These are phyloP conservation scores for Nicotiana rustica DNA, from an alignment of 305 asterid species.

Conservation along the genomic window DNA sequence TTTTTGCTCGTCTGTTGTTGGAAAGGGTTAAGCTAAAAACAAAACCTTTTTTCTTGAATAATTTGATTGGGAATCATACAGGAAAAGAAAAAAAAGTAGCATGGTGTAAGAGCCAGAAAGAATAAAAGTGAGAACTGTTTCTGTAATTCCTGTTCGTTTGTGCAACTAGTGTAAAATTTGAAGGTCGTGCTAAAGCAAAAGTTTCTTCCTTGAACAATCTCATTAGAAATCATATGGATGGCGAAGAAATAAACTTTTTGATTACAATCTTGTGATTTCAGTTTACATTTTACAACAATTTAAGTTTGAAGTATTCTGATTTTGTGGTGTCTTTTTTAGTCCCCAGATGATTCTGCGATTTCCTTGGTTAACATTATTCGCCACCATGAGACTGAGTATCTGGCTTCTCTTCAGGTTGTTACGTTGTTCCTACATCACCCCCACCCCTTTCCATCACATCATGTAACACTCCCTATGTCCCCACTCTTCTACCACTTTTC, in stretches of 20 bases:
- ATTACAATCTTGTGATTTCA: background rate
- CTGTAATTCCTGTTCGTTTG: conserved; percentile 7
- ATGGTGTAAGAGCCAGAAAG: background rate
- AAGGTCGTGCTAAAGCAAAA: conserved; percentile 23
- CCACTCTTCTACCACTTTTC: background rate
- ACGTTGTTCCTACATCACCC: conserved; percentile 29
- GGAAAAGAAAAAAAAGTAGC: conserved; percentile 12
- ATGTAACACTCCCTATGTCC: conserved; percentile 36
- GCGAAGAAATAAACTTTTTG: background rate
- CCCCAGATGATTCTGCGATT: conserved; percentile 83
- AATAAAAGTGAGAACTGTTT: conserved; percentile 30
- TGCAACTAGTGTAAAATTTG: background rate
- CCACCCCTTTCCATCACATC: conserved; percentile 24
- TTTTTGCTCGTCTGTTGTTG: background rate
- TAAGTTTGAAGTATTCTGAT: conserved; percentile 27
- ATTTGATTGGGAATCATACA: background rate
- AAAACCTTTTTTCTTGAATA: background rate
- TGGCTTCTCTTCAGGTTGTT: conserved; percentile 81
- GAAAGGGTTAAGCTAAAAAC: background rate
- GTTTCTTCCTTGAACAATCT: conserved; percentile 6
- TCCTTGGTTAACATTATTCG: conserved; percentile 79
- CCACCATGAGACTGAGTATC: conserved; percentile 89
- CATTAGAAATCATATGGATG: background rate
- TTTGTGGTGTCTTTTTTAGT: conserved; percentile 50
- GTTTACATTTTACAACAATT: background rate